These are phyloP conservation scores for Colletotrichum zoysiae DNA, from an alignment of 2,329 filamentous ascomycete species.

Conservation along the genomic window DNA sequence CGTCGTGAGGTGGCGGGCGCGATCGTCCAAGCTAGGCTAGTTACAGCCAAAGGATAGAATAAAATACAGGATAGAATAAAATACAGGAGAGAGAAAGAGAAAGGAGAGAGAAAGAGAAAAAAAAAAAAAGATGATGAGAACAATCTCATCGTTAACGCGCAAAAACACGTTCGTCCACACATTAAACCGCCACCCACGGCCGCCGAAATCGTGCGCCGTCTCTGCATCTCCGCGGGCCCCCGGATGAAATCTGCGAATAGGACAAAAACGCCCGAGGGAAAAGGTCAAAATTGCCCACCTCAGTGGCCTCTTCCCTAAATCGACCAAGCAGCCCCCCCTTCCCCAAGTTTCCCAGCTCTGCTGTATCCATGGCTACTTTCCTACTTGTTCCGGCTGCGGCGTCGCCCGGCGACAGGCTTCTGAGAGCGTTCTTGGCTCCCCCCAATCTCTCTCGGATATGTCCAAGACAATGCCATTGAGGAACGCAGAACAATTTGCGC, in stretches of 20 bases:
- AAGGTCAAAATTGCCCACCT: neutral
- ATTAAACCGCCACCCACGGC: slow-evolving; percentile 4
- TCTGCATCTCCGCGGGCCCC: slow-evolving; percentile 22
- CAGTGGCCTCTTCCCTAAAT: neutral
- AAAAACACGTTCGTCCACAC: neutral
- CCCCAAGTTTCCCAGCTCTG: neutral
- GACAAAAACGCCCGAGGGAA: slow-evolving; percentile 8
- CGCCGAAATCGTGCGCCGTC: neutral
- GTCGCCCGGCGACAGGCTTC: neutral
- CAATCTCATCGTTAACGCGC: neutral
- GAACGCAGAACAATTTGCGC: slow-evolving; percentile 7
- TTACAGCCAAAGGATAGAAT: neutral
- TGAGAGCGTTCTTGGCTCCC: neutral
- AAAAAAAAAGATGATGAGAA: no score
- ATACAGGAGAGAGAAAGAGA: no score
- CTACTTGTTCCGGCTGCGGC: neutral
- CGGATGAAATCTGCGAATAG: neutral
- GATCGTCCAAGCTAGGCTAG: neutral
- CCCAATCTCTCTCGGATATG: slow-evolving; percentile 20
- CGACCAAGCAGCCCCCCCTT: neutral
- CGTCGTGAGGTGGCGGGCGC: slow-evolving; percentile 5
- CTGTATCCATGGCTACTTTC: neutral
- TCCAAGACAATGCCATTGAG: neutral
- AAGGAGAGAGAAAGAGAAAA: neutral
- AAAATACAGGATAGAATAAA: neutral